Base-by-base conservation (phyloP, 116 monocot genomes). In the Dioscorea cayenensis region DNA sequence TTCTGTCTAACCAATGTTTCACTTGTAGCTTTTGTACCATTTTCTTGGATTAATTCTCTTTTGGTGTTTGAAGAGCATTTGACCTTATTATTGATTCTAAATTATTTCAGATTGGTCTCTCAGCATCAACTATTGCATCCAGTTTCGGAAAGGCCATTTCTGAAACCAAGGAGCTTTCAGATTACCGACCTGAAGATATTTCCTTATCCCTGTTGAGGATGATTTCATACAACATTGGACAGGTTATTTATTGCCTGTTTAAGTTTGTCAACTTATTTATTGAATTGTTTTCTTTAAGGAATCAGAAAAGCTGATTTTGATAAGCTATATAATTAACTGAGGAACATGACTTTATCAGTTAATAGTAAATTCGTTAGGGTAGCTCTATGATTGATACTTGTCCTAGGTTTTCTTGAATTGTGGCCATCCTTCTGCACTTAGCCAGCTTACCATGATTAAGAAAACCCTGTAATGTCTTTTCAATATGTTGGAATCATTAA, bases 221-320 rank as follows among this genome's bases (percentile, higher is more conserved):
- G 90, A 86, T 90, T 55, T 90, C 90, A 66, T 90, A 90, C 60
- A 90, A 90, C 67, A 90, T 90, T 69, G 90, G 90, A 6, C 90
- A 90, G 86, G 90, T 90, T 63, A 62, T 58, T 62, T 20, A 10
- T 12, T 1, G 1, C 43, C 43, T 43, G 43, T 1, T 60, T 21
- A 9, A 63, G n/a, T 55, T 55, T 55, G 16, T 3, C 14, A 55
- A 55, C 55, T 55, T n/a, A 55, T 18, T 43, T 43, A 1, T 7
- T 43, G 11, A 43, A 43, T 43, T 43, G 43, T 43, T 43, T 43
- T 43, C 11, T 43, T 43, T 0, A 43, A 43, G 43, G 43, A 43
- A 43, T 7, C 43, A 43, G 11, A 43, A 43, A 10, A 43, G 43
- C 43, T 43, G 12, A 43, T 43, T 43, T 3, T 9, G 6, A 43